A percentile compares a stretch with the other conserved stretches of the same genome.
phyloP scores from a whole-genome alignment of 352 stramenopile genomes.

The Paralagenidium karlingii region DNA sequence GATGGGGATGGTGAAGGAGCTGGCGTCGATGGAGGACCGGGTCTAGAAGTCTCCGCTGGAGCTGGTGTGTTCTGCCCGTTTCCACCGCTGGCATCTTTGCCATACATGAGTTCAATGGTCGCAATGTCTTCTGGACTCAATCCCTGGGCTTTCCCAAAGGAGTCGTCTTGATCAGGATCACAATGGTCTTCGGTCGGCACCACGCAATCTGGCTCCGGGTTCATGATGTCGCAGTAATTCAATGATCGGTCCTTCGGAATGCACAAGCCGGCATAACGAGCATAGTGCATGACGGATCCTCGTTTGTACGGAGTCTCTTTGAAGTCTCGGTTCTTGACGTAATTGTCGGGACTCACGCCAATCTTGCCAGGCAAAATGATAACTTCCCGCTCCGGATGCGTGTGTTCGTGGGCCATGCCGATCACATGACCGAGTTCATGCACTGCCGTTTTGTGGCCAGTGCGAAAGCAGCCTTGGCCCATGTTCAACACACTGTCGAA shows the following conservation, averaged over 20 bases:
- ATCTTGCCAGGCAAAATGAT: conserved; percentile 7
- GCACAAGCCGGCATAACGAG: conserved; percentile 2
- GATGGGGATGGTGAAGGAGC: too few species aligned
- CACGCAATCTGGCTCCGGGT: not conserved
- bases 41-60: too few species aligned
- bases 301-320: conserved; percentile 1
- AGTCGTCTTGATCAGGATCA: not conserved
- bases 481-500: too few species aligned
- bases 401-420: conserved; percentile 7
- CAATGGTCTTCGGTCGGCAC: conserved; percentile 1
- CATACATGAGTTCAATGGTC: conserved; percentile 1
- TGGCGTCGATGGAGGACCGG: too few species aligned
- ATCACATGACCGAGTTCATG: conserved; percentile 7
- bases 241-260: conserved; percentile 2
- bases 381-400: conserved; percentile 7
- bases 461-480: conserved; percentile 1
- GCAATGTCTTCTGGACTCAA: conserved; percentile 1
- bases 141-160: not conserved
- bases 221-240: conserved; percentile 1
- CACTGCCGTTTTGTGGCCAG: conserved; percentile 1
- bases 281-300: conserved; percentile 11
- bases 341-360: conserved; percentile 5
- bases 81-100: too few species aligned
- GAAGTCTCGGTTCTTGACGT: not conserved
- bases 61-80: too few species aligned